A percentile compares a stretch with the other conserved stretches of the same genome.
These are phyloP conservation scores for Gossypium davidsonii DNA, from an alignment of 441 rosid species.

Conservation along the genomic window DNA sequence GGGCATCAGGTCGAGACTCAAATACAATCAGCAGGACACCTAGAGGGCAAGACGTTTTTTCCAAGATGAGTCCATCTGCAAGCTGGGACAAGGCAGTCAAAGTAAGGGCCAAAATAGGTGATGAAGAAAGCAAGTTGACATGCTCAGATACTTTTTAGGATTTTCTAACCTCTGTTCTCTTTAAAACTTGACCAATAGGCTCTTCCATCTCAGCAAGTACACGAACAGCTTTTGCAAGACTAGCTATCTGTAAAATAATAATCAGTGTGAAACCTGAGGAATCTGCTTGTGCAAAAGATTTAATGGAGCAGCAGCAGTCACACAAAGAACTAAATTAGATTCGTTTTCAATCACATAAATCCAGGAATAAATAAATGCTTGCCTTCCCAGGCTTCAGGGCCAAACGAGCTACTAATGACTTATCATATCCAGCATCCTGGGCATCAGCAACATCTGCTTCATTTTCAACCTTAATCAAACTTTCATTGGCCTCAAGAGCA, in stretches of 20 bases:
- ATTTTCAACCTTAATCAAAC: constrained; percentile 35
- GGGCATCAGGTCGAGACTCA: constrained; percentile 50
- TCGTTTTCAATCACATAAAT: neutral
- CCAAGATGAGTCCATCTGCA: constrained; percentile 45
- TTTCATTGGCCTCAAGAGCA: constrained; percentile 36
- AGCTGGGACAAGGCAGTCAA: constrained; percentile 27
- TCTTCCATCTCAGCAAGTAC: constrained; percentile 52
- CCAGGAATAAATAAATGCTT: constrained; percentile 10
- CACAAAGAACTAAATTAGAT: neutral
- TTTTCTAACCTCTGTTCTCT: constrained; percentile 45
- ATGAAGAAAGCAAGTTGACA: neutral
- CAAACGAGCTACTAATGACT: constrained; percentile 36
- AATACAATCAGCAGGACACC: constrained; percentile 44
- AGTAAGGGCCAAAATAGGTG: constrained; percentile 4
- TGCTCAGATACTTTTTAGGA: neutral
- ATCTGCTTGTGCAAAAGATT: neutral
- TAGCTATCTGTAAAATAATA: constrained; percentile 29
- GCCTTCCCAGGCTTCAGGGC: constrained; percentile 44
- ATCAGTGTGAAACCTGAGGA: neutral
- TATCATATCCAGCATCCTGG: constrained; percentile 35
- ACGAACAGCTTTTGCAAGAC: constrained; percentile 43
- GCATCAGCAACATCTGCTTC: constrained; percentile 43
- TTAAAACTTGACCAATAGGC: constrained; percentile 42
- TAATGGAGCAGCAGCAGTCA: neutral
- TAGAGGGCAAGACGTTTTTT: constrained; percentile 42